Percentiles rank a stretch among this genome's conserved stretches.
phyloP scores from a whole-genome alignment of 2,329 filamentous ascomycete genomes.

The Colletotrichum acutatum region DNA sequence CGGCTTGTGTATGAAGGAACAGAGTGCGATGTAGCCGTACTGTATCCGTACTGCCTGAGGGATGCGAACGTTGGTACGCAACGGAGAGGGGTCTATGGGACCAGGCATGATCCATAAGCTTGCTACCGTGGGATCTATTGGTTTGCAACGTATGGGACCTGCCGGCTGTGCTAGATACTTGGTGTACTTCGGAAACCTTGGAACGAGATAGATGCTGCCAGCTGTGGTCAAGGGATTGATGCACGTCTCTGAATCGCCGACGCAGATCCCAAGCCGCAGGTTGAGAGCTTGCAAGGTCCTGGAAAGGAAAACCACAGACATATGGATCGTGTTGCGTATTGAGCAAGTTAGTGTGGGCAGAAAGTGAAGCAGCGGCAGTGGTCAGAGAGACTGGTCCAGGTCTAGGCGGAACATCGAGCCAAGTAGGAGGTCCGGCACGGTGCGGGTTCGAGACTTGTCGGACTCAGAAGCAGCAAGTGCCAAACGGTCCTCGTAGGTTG shows the following conservation, averaged over 20 bases:
- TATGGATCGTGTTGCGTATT: not conserved
- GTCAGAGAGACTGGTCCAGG: not conserved
- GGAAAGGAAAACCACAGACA: not conserved
- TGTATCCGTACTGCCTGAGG: not conserved
- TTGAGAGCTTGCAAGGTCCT: not conserved
- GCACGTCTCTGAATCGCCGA: constrained; percentile 5
- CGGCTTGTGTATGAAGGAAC: not conserved
- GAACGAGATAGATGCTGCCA: not conserved
- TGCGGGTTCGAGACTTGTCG: not conserved
- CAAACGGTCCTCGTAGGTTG: too few relatives aligned
- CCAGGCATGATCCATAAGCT: not conserved
- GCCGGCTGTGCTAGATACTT: not conserved
- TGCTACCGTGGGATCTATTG: not conserved
- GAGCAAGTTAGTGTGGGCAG: not conserved
- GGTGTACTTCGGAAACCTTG: not conserved
- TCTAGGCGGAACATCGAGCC: not conserved
- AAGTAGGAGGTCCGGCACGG: not conserved
- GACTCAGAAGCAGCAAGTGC: not conserved
- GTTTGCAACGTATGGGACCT: not conserved
- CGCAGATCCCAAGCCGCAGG: not conserved
- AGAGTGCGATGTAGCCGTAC: too few relatives aligned
- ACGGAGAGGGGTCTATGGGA: not conserved
- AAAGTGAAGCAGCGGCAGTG: not conserved
- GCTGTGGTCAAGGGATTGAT: not conserved
- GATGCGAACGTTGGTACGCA: not conserved